Percentiles rank a stretch among this genome's conserved stretches.
phyloP scores from a whole-genome alignment of 2,329 filamentous ascomycete species.

The Teratosphaeriaceae sp. region DNA sequence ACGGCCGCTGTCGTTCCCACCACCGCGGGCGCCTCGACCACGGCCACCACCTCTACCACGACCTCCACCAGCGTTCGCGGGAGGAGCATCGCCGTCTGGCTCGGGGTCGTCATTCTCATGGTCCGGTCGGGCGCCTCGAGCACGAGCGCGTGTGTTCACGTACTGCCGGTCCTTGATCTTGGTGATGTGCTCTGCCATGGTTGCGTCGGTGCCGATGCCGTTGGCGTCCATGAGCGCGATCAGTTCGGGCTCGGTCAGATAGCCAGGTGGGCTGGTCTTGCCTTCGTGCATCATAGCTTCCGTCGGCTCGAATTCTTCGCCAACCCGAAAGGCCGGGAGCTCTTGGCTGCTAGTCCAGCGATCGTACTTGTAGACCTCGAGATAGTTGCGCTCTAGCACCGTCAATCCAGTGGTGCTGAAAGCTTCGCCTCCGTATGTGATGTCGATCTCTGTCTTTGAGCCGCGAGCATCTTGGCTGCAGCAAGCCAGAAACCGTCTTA shows the following conservation, averaged over 20 bases:
- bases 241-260: conserved; percentile 89
- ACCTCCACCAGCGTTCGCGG: conserved; percentile 21
- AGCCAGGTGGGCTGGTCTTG: conserved; percentile 77
- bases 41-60: conserved; percentile 36
- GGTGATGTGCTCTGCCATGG: conserved; percentile 97
- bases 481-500: conserved; percentile 85
- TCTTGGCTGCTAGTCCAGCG: conserved; percentile 87
- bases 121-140: conserved; percentile 22
- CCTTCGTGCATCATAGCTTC: conserved; percentile 87
- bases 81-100: conserved; percentile 25
- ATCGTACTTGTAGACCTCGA: conserved; percentile 94
- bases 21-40: conserved; percentile 34
- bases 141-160: conserved; percentile 58
- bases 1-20: conserved; percentile 43
- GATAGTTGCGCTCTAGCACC: conserved; percentile 83
- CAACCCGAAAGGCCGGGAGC: conserved; percentile 70
- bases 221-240: conserved; percentile 98
- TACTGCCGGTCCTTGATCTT: conserved; percentile 92
- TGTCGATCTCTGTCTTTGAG: conserved; percentile 74
- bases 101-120: conserved; percentile 28
- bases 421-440: conserved; percentile 73
- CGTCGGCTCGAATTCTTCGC: conserved; percentile 78
- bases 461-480: conserved; percentile 93
- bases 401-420: conserved; percentile 80
- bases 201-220: conserved; percentile 95